Conservation (phyloP, 495 filamentous ascomycete genomes). For the Xanthoparmelia taractica region DNA sequence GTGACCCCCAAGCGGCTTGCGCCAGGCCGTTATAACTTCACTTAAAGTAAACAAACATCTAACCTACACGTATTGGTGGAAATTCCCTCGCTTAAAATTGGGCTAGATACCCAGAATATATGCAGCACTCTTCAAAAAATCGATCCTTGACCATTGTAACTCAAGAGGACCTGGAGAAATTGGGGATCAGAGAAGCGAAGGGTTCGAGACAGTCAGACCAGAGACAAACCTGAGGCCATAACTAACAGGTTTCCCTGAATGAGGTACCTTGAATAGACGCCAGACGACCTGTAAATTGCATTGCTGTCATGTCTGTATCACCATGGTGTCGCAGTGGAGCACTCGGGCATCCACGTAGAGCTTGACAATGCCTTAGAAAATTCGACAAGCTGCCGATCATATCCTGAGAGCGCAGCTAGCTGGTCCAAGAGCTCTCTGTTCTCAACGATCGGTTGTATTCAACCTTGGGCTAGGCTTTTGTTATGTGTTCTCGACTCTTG, state of each 20-base stretch:
- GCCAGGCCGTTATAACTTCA: neutral
- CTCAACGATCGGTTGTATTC: neutral
- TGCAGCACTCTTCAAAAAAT: neutral
- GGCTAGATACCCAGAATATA: neutral
- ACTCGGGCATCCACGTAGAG: neutral
- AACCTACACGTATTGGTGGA: neutral
- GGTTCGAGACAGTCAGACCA: neutral
- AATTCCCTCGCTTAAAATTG: neutral
- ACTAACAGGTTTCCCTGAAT: neutral
- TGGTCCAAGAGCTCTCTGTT: neutral
- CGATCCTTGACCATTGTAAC: neutral
- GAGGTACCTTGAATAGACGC: neutral
- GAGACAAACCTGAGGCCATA: neutral
- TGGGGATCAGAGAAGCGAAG: neutral
- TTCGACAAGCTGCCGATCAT: neutral
- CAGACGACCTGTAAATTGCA: neutral
- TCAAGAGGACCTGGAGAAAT: neutral
- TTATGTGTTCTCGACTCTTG: neutral
- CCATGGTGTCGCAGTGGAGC: neutral
- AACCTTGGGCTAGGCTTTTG: neutral
- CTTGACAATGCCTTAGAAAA: neutral
- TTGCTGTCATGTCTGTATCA: neutral
- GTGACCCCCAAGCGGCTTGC: neutral
- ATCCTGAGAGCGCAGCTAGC: neutral
- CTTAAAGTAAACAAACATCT: neutral